These are phyloP conservation scores for Allium fistulosum DNA, from an alignment of 106 monocot genomes.

Conservation along the genomic window DNA sequence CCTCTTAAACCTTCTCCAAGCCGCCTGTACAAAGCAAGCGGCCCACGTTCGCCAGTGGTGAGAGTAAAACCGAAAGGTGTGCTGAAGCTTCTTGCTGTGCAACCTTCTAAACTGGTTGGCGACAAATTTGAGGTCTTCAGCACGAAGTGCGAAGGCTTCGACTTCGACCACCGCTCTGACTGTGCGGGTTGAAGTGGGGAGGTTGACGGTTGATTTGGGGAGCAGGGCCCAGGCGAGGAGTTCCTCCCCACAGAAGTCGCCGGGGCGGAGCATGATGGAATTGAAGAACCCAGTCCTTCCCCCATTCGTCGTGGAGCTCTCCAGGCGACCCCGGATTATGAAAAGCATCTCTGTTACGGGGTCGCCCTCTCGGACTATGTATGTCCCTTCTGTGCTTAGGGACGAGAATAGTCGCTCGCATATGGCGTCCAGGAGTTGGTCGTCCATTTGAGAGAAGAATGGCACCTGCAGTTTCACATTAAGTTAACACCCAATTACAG, in stretches of 20 bases:
- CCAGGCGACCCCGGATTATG: conserved; percentile 64
- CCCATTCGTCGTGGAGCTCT: conserved; percentile 82
- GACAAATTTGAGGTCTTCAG: conserved; percentile 83
- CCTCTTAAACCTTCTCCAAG: conserved; percentile 65
- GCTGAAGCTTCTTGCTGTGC: conserved; percentile 85
- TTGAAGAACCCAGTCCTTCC: conserved; percentile 79
- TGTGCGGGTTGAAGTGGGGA: conserved; percentile 72
- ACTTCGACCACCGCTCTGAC: conserved; percentile 67
- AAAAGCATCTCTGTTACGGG: conserved; percentile 89
- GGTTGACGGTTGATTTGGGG: conserved; percentile 50
- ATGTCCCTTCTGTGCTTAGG: conserved; percentile 60
- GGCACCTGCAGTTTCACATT: conserved; percentile 45
- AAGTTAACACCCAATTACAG: no score
- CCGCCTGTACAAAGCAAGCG: conserved; percentile 80
- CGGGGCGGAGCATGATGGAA: conserved; percentile 56
- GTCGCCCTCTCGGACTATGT: conserved; percentile 75
- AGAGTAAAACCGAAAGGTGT: conserved; percentile 83
- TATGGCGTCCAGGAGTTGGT: conserved; percentile 79
- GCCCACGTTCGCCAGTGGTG: conserved; percentile 85
- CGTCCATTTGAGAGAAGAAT: conserved; percentile 28
- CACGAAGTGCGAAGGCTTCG: conserved; percentile 77
- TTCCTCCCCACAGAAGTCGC: conserved; percentile 87
- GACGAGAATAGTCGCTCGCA: conserved; percentile 73
- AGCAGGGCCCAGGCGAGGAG: conserved; percentile 79
- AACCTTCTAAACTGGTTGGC: conserved; percentile 75